Conservation (phyloP, 108 stramenopile species). For the Craspedostauros australis region DNA sequence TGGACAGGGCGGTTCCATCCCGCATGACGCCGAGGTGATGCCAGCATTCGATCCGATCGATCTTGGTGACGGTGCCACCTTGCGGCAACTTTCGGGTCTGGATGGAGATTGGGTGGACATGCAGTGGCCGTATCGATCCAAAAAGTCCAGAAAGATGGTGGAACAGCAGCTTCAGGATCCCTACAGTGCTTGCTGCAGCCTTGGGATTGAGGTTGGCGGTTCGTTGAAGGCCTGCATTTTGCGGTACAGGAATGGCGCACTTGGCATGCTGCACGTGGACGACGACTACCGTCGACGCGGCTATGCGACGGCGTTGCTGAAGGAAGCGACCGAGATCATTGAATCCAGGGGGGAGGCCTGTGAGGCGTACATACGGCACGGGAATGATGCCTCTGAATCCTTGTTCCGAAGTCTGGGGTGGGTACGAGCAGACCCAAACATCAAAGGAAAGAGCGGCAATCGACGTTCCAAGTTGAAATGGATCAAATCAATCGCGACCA, state of each 20-base stretch:
- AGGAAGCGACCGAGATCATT: slow-evolving; percentile 21
- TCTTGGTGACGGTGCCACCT: no score
- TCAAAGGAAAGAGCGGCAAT: no score
- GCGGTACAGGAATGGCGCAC: slow-evolving; percentile 31
- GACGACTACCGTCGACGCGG: slow-evolving; percentile 32
- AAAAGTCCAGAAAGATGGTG: slow-evolving; percentile 7
- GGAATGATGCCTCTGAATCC: slow-evolving; percentile 40
- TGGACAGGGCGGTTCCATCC: no score
- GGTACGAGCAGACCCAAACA: slow-evolving; percentile 12
- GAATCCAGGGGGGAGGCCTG: slow-evolving; percentile 1
- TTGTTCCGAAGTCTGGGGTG: slow-evolving; percentile 38
- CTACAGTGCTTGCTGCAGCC: slow-evolving; percentile 17
- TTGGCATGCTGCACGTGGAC: slow-evolving; percentile 48
- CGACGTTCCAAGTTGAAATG: no score
- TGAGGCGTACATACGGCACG: slow-evolving; percentile 44
- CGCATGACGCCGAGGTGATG: no score
- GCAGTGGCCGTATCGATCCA: slow-evolving; percentile 12
- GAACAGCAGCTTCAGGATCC: slow-evolving; percentile 6
- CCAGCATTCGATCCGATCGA: no score
- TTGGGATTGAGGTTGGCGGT: slow-evolving; percentile 36
- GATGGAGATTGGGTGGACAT: no score
- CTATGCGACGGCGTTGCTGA: slow-evolving; percentile 28
- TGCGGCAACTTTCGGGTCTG: no score
- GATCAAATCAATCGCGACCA: no score
- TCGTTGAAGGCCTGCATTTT: slow-evolving; percentile 34